phyloP scores from a whole-genome alignment of 2,329 filamentous ascomycete species.

The Penicillium griseofulvum region DNA sequence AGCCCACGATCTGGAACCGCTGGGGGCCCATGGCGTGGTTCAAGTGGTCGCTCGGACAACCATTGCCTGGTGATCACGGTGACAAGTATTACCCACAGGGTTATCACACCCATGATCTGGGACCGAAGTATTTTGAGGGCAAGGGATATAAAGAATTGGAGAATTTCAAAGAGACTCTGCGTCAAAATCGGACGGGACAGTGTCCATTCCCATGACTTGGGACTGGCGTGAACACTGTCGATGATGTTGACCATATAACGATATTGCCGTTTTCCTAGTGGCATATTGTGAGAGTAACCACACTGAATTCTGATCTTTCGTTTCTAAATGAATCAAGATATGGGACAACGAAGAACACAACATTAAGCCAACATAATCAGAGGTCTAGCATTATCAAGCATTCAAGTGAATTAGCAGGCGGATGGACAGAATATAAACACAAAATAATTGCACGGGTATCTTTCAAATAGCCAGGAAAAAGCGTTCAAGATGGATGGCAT shows the following conservation, averaged over 20 bases:
- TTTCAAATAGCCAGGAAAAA: conserved; percentile 18
- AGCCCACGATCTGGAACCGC: conserved; percentile 58
- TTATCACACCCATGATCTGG: conserved; percentile 57
- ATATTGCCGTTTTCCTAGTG: neutral
- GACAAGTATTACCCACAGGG: conserved; percentile 50
- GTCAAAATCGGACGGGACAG: conserved; percentile 39
- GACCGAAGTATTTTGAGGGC: conserved; percentile 55
- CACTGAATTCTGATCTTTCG: neutral
- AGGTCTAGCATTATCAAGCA: neutral
- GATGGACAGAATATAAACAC: neutral
- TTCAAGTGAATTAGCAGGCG: neutral
- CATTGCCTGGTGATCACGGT: conserved; percentile 49
- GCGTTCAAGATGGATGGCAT: conserved; percentile 1
- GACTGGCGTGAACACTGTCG: neutral
- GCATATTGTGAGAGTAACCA: neutral
- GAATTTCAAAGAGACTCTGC: conserved; percentile 41
- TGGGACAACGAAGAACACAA: neutral
- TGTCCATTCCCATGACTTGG: conserved; percentile 45
- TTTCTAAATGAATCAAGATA: neutral
- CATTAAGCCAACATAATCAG: neutral
- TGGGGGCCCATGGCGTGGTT: conserved; percentile 59
- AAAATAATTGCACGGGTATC: conserved; percentile 29
- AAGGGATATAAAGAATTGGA: conserved; percentile 44
- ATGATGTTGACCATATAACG: neutral
- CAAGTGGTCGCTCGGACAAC: conserved; percentile 44